Evolutionary conservation across 1,284 basidiomycete species (phyloP).

Genomic region (Psilocybe mexicana): DNA sequence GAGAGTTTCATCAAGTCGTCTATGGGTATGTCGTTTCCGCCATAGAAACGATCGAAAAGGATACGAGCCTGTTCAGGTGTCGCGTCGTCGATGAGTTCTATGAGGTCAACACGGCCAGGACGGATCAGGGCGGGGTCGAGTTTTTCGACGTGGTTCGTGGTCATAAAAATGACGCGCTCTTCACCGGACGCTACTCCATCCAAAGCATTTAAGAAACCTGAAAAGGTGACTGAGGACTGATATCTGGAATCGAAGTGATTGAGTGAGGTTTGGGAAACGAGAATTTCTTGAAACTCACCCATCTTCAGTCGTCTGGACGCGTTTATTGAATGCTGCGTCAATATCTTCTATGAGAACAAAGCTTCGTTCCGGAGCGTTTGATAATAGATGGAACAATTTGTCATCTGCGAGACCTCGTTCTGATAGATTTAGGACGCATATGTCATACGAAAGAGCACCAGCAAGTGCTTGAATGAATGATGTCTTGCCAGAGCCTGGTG

Average conservation of each 20-base stretch:
- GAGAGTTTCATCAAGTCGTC: conserved; percentile 52
- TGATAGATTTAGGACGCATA: conserved; percentile 94
- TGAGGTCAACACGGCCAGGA: conserved; percentile 91
- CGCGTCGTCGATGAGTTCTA: conserved; percentile 87
- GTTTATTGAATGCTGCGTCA: conserved; percentile 96
- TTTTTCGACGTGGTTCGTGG: conserved; percentile 90
- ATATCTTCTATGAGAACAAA: conserved; percentile 96
- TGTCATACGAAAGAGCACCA: conserved; percentile 91
- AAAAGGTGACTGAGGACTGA: conserved; percentile 95
- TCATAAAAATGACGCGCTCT: conserved; percentile 98
- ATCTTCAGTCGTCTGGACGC: conserved; percentile 86
- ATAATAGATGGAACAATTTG: conserved; percentile 92
- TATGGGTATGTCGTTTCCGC: conserved; percentile 37
- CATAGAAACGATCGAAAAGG: conserved; percentile 89
- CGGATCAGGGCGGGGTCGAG: conserved; percentile 93
- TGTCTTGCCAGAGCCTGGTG: conserved; percentile 97
- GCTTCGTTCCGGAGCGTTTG: conserved; percentile 90
- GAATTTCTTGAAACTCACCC: conserved; percentile 54
- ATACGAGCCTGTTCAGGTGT: conserved; percentile 77
- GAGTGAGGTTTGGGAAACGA: conserved; percentile 8
- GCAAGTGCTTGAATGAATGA: conserved; percentile 98
- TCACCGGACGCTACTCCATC: conserved; percentile 98
- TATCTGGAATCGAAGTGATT: conserved; percentile 52
- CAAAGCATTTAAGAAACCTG: conserved; percentile 94
- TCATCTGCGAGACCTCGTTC: conserved; percentile 97